Conservation (phyloP, 768 basidiomycete genomes). For the Psilocybe cubensis region DNA sequence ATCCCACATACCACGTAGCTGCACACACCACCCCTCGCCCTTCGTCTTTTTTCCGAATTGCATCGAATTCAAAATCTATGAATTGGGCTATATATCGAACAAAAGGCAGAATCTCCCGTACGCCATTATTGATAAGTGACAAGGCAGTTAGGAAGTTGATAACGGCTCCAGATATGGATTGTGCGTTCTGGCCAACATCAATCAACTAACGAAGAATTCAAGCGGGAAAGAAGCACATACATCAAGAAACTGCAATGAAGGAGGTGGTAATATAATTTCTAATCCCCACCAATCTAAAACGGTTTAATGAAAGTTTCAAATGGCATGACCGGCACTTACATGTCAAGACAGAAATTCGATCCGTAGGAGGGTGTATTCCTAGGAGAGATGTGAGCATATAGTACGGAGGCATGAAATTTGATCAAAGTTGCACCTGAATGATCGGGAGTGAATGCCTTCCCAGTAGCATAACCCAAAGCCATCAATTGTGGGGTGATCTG, state of each 20-base stretch:
- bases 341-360: slow-evolving; percentile 78
- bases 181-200: slow-evolving; percentile 43
- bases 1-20: slow-evolving; percentile 70
- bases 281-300: slow-evolving; percentile 88
- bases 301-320: slow-evolving; percentile 2
- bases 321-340: slow-evolving; percentile 49
- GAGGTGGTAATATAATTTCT: slow-evolving; percentile 75
- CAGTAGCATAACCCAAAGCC: slow-evolving; percentile 78
- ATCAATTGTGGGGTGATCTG: slow-evolving; percentile 79
- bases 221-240: slow-evolving; percentile 45
- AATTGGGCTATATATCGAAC: slow-evolving; percentile 83
- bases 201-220: neutral
- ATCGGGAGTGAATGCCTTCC: slow-evolving; percentile 63
- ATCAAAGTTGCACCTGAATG: slow-evolving; percentile 61
- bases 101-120: slow-evolving; percentile 83
- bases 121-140: slow-evolving; percentile 69
- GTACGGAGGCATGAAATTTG: neutral
- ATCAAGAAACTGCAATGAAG: slow-evolving; percentile 62
- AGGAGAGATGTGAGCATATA: slow-evolving; percentile 1
- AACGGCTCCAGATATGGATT: slow-evolving; percentile 63
- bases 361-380: slow-evolving; percentile 73
- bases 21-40: slow-evolving; percentile 87
- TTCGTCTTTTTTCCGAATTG: slow-evolving; percentile 63
- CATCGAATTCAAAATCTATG: slow-evolving; percentile 72
- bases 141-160: slow-evolving; percentile 80